Conservation (phyloP, 2,329 filamentous ascomycete genomes). For the Venturia nashicola region DNA sequence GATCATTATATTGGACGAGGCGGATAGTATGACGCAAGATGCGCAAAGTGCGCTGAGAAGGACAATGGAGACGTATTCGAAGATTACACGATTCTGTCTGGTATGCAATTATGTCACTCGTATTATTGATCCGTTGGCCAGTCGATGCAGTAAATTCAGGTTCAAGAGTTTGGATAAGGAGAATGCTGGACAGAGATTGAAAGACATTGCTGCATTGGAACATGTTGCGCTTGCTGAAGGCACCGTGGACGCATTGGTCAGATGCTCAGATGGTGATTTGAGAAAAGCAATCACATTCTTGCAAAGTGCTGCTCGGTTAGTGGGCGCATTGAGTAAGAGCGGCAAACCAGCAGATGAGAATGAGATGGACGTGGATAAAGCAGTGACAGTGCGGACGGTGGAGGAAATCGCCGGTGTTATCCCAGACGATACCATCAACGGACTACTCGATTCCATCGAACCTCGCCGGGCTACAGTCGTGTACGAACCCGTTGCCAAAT, state of each 20-base stretch:
- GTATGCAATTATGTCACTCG: constrained; percentile 98
- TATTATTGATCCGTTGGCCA: constrained; percentile 93
- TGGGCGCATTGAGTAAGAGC: constrained; percentile 46
- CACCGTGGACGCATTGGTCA: constrained; percentile 71
- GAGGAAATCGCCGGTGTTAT: constrained; percentile 97
- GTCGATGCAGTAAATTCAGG: constrained; percentile 88
- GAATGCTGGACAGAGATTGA: constrained; percentile 67
- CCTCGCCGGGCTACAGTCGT: constrained; percentile 50
- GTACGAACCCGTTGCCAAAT: constrained; percentile 63
- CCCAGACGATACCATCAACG: constrained; percentile 59
- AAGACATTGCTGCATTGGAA: constrained; percentile 72
- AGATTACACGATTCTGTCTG: constrained; percentile 92
- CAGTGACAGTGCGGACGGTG: constrained; percentile 66
- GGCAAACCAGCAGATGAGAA: constrained; percentile 39
- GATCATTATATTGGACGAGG: constrained; percentile 96
- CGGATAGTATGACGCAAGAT: constrained; percentile 98
- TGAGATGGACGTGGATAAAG: constrained; percentile 35
- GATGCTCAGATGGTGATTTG: constrained; percentile 85
- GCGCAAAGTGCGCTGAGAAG: constrained; percentile 83
- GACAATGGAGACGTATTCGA: constrained; percentile 97
- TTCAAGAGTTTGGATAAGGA: constrained; percentile 91
- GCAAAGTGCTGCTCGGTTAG: constrained; percentile 83
- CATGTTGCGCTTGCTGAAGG: constrained; percentile 64
- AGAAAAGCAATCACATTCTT: constrained; percentile 92
- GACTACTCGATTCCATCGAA: constrained; percentile 62